Evolutionary conservation across 163 green algal genomes (phyloP).

Genomic region (Scenedesmus sp.): DNA sequence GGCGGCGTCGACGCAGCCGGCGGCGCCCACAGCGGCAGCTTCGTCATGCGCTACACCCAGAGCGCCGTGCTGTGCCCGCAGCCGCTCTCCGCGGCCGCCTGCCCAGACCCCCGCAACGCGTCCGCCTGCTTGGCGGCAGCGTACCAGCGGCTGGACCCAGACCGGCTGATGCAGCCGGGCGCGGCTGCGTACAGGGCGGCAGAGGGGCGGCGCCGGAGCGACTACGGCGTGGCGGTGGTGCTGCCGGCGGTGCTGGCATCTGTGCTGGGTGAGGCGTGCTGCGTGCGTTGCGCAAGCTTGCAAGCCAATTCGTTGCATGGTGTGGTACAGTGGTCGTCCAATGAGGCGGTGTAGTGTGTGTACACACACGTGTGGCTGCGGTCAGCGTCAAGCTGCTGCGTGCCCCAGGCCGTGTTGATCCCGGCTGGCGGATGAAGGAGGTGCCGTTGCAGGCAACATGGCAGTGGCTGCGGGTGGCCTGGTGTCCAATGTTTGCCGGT

Average conservation of each 20-base stretch:
- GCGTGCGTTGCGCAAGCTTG: too few relatives aligned
- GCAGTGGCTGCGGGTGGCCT: too few relatives aligned
- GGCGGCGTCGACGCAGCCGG: not conserved
- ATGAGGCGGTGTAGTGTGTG: not conserved
- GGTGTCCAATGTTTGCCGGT: too few relatives aligned
- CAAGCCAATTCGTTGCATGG: too few relatives aligned
- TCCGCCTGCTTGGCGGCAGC: not conserved
- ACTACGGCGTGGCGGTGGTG: not conserved
- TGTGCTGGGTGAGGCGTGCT: not conserved
- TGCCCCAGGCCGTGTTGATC: too few relatives aligned
- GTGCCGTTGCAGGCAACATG: too few relatives aligned
- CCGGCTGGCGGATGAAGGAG: too few relatives aligned
- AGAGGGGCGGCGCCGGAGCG: not conserved
- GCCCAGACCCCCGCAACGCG: not conserved
- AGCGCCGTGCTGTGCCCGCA: not conserved
- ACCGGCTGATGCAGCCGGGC: not conserved
- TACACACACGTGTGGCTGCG: too few relatives aligned
- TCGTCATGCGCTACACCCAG: conserved; percentile 1
- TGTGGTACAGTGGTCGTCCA: too few relatives aligned
- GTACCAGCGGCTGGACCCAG: not conserved
- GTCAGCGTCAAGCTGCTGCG: too few relatives aligned
- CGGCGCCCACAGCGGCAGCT: conserved; percentile 30
- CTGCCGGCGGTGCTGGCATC: conserved; percentile 29
- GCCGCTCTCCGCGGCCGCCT: not conserved
- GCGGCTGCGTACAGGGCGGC: conserved; percentile 2